Evolutionary conservation across 2,329 filamentous ascomycete species (phyloP).

Genomic region (Plectosphaerella cucumerina): DNA sequence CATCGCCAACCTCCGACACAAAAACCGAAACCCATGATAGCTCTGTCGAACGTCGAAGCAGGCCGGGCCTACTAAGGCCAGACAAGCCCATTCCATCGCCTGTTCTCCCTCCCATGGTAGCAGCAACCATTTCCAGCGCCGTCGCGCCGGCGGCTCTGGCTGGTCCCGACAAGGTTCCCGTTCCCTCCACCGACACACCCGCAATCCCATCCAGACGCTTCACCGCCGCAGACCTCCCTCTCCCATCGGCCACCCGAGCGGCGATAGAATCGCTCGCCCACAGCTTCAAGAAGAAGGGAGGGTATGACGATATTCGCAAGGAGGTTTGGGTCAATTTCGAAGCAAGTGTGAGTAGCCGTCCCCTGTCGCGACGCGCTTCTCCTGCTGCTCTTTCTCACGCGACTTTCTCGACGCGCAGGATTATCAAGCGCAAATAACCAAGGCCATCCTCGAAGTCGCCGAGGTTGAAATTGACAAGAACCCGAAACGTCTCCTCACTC

Average conservation of each 20-base stretch:
- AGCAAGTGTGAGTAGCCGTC: constrained; percentile 50
- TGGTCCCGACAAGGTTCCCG: too few species aligned
- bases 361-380: background rate
- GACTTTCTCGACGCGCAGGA: constrained; percentile 41
- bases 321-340: constrained; percentile 73
- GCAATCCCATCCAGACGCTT: constrained; percentile 39
- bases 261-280: constrained; percentile 74
- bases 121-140: too few species aligned
- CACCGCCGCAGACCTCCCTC: constrained; percentile 70
- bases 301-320: constrained; percentile 75
- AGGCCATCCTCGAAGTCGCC: constrained; percentile 65
- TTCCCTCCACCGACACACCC: too few species aligned
- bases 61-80: too few species aligned
- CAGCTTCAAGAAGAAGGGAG: constrained; percentile 81
- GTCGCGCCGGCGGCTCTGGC: too few species aligned
- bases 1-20: too few species aligned
- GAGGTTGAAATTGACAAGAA: constrained; percentile 73
- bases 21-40: too few species aligned
- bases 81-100: too few species aligned
- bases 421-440: constrained; percentile 63
- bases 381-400: background rate
- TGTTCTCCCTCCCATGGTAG: too few species aligned
- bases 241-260: constrained; percentile 67
- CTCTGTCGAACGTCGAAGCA: too few species aligned
- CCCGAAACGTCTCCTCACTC: constrained; percentile 63